phyloP scores from a whole-genome alignment of 176 grass and related monocot genomes.

The Eremochloa ophiuroides region DNA sequence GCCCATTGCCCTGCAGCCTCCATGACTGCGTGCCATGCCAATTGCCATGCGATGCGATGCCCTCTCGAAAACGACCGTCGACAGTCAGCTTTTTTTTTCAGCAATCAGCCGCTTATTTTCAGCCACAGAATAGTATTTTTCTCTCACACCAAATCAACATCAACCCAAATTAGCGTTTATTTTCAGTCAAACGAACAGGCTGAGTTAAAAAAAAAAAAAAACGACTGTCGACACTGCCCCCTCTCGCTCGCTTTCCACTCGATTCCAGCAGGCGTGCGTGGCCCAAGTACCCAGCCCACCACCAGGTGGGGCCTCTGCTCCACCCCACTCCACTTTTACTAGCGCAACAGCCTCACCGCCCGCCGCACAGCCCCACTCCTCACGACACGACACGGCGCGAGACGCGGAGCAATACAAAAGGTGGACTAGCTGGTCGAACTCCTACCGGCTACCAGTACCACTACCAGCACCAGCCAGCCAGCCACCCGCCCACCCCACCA shows the following conservation, averaged over 20 bases:
- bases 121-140: no score
- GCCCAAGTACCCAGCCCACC: constrained; percentile 40
- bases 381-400: not conserved
- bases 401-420: constrained; percentile 31
- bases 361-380: not conserved
- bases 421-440: not conserved
- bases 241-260: not conserved
- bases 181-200: no score
- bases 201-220: no score
- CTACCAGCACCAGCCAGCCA: not conserved
- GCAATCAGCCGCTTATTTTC: no score
- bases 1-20: no score
- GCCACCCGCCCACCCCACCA: not conserved
- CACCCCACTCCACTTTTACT: not conserved
- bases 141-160: no score
- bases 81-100: no score
- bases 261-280: constrained; percentile 10
- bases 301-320: constrained; percentile 15
- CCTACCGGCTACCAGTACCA: not conserved
- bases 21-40: no score
- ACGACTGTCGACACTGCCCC: not conserved
- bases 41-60: not conserved
- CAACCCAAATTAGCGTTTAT: no score
- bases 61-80: not conserved
- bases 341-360: not conserved